Evolutionary conservation across 805 yeast genomes (phyloP), one percentile per base, ranked within the genome.

Genomic region (Priceomyces melissophilus): DNA sequence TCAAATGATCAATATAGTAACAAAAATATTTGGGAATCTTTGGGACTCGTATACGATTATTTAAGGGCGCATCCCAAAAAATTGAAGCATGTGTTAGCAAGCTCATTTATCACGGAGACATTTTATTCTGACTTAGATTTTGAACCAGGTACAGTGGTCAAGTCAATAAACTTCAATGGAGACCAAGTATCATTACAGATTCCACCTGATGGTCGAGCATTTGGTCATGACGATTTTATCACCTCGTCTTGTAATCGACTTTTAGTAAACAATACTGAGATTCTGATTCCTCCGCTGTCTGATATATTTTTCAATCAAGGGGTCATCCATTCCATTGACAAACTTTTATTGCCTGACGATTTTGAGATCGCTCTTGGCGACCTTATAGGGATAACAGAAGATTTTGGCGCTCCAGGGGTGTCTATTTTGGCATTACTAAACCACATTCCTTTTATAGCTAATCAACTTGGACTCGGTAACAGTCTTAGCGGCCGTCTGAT

Each of bases 251-350:
- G 25, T 8, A 8, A 20, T 10, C 27, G n/a, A 16, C n/a, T 32
- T 16, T 11, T 10, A 9, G 29, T 69, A 7, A 69, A 72, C 48
- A 45, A 53, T 26, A 61, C 71, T 1, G 34, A 40, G 9, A 29
- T 76, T 3, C 46, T 62, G 1, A 45, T 75, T 1, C 66, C 73
- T 0, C 49, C 71, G 39, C 72, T 76, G 43, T 61, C 78, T 1
- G 96, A 90, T 55, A 74, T 87, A 5, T 55, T 90, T 10, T 90
- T 86, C 57, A 80, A 78, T 47, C 84, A 85, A 57, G 98, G 98
- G 1, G 96, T 90, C 0, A 78, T 85, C 1, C 96, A 87, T 56
- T 80, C 90, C 1, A 65, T 85, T 10, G 65, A 73, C 29, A 59
- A 71, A 4, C 67, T 86, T 1, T 47, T 77, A 3, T 62, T 86